Evolutionary conservation across 225 moss, liverwort and hornwort genomes (phyloP).

Genomic region (Physcomitrellopsis africana): DNA sequence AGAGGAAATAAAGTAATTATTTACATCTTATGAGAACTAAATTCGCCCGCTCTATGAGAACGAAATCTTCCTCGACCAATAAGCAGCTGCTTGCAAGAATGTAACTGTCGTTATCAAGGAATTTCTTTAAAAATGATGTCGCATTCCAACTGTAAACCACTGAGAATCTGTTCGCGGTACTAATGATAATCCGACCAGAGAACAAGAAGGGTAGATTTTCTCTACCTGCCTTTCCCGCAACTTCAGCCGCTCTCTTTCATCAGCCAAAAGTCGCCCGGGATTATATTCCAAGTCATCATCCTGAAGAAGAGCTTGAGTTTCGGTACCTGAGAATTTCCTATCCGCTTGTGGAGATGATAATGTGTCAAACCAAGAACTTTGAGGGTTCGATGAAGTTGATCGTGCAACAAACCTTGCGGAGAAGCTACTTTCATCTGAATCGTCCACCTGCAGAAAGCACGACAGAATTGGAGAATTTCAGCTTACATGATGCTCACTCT

Average conservation of each 20-base stretch:
- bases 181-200: neutral
- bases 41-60: neutral
- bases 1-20: neutral
- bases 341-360: conserved; percentile 30
- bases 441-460: conserved; percentile 48
- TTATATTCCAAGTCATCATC: conserved; percentile 65
- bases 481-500: neutral
- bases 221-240: conserved; percentile 81
- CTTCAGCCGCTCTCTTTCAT: conserved; percentile 74
- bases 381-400: conserved; percentile 35
- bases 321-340: conserved; percentile 23
- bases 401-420: conserved; percentile 43
- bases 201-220: neutral
- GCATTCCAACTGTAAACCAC: neutral
- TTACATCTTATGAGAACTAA: neutral
- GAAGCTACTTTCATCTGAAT: conserved; percentile 46
- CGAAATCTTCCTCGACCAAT: neutral
- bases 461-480: conserved; percentile 19
- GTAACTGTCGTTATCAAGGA: neutral
- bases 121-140: conserved; percentile 6
- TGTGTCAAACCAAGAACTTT: conserved; percentile 45
- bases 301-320: conserved; percentile 45
- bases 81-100: conserved; percentile 4
- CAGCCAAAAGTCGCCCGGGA: conserved; percentile 63
- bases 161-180: neutral